phyloP scores from a whole-genome alignment of 1,139 yeast species.

The Lodderomyces oxycetoniae region DNA sequence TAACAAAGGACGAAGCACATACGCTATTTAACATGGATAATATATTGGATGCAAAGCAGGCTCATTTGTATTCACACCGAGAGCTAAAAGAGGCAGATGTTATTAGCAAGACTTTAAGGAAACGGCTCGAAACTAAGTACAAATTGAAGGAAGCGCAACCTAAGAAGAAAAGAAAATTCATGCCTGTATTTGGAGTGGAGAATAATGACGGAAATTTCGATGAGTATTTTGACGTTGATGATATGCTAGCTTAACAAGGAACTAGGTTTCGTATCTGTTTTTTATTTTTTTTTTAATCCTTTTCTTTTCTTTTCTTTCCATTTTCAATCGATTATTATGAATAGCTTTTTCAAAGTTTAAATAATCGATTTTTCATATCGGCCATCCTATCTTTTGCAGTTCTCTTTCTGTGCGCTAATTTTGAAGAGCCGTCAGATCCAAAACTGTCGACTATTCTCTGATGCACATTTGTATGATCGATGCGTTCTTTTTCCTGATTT shows the following conservation, averaged over 20 bases:
- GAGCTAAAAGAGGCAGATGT: background rate
- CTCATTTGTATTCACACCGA: constrained; percentile 1
- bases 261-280: background rate
- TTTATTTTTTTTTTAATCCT: background rate
- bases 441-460: constrained; percentile 30
- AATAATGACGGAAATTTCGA: constrained; percentile 18
- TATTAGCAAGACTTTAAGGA: background rate
- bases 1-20: constrained; percentile 20
- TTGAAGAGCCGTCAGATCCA: constrained; percentile 40
- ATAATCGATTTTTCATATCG: constrained; percentile 37
- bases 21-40: constrained; percentile 31
- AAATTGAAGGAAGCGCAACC: constrained; percentile 14
- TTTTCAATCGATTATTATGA: too few species aligned
- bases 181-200: constrained; percentile 8
- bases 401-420: constrained; percentile 33
- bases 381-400: constrained; percentile 45
- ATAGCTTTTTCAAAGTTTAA: constrained; percentile 20
- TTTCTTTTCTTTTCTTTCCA: too few species aligned
- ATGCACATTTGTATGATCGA: constrained; percentile 26
- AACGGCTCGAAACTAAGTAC: background rate
- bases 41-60: constrained; percentile 20
- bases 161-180: constrained; percentile 12
- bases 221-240: constrained; percentile 33
- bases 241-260: constrained; percentile 17
- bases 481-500: constrained; percentile 29